phyloP scores from a whole-genome alignment of 2,329 filamentous ascomycete species.

The Botryotinia calthae region DNA sequence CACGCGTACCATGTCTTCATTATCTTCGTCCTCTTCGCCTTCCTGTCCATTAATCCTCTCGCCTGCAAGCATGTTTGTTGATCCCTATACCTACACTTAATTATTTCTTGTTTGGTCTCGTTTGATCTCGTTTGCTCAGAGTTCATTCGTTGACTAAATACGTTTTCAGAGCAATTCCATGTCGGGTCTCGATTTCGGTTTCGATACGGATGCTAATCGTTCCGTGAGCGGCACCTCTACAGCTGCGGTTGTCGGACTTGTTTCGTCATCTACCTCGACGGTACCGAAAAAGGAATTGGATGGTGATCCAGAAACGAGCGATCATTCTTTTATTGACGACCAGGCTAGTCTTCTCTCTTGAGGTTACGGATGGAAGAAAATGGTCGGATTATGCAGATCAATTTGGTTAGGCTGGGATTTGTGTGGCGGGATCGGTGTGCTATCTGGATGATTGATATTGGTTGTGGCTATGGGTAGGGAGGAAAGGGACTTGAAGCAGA shows the following conservation, averaged over 20 bases:
- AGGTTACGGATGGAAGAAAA: conserved; percentile 12
- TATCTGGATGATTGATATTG: conserved; percentile 3
- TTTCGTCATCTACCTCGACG: neutral
- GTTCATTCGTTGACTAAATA: conserved; percentile 28
- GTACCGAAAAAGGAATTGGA: conserved; percentile 18
- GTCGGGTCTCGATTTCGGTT: conserved; percentile 24
- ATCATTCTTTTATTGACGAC: conserved; percentile 32
- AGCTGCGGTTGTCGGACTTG: conserved; percentile 25
- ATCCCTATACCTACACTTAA: neutral
- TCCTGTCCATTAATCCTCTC: conserved; percentile 19
- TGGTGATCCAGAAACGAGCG: conserved; percentile 20
- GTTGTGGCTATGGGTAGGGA: neutral
- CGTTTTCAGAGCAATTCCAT: conserved; percentile 10
- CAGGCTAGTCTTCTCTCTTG: conserved; percentile 35
- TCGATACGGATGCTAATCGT: conserved; percentile 17
- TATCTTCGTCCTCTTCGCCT: conserved; percentile 19
- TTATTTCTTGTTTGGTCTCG: conserved; percentile 18
- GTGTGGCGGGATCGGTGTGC: neutral
- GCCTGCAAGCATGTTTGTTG: conserved; percentile 3
- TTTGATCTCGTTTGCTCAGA: conserved; percentile 17
- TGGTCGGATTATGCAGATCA: neutral
- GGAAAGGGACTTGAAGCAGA: neutral
- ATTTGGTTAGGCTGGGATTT: conserved; percentile 6
- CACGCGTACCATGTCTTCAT: conserved; percentile 31
- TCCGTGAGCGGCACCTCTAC: conserved; percentile 20